Evolutionary conservation across 768 basidiomycete genomes (phyloP), one percentile per base, ranked within the genome.

Genomic region (Pseudohyphozyma bogoriensis): DNA sequence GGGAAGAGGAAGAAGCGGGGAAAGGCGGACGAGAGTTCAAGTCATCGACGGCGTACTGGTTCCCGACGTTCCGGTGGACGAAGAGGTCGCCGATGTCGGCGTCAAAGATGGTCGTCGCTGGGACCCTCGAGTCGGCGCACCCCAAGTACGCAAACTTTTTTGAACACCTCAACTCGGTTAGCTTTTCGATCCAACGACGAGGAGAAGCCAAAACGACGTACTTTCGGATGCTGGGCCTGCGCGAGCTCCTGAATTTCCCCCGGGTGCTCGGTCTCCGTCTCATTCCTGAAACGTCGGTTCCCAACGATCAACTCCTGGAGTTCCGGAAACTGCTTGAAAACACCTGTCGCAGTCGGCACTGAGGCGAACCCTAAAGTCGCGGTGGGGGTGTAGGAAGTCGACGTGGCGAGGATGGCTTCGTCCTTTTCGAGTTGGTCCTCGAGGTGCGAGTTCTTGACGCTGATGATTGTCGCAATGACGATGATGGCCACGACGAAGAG

Each of bases 41-140:
- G n/a, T 58, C 58, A 35, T 63, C 62, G 29, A 59, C 22, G 32
- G 50, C 9, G 51, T 51, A 63, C 32, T 55, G 57, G 28, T 63
- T 63, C 44, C 58, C 62, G 29, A 64, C 40, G 55, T 64, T 64
- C 20, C 63, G 63, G 32, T 55, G 53, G 10, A 57, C 58, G n/a
- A 64, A 64, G 33, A 64, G 16, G 1, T 60, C 63, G 7, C 63
- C 63, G 2, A 55, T 29, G 31, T 60, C 47, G 29, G 55, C 18
- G 3, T n/a, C 45, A 20, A 54, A 11, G 11, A 64, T 28, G 4
- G 29, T 22, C 8, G 62, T 60, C 26, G 52, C 58, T 3, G 58
- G 46, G 1, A 57, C 58, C 10, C 63, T 35, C 36, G 63, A 59
- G 49, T 64, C 63, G 1, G 58, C 16, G 20, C 63, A 64, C 11